These are phyloP conservation scores for Bipolaris sorokiniana DNA, from an alignment of 2,329 filamentous ascomycete species.

Conservation along the genomic window DNA sequence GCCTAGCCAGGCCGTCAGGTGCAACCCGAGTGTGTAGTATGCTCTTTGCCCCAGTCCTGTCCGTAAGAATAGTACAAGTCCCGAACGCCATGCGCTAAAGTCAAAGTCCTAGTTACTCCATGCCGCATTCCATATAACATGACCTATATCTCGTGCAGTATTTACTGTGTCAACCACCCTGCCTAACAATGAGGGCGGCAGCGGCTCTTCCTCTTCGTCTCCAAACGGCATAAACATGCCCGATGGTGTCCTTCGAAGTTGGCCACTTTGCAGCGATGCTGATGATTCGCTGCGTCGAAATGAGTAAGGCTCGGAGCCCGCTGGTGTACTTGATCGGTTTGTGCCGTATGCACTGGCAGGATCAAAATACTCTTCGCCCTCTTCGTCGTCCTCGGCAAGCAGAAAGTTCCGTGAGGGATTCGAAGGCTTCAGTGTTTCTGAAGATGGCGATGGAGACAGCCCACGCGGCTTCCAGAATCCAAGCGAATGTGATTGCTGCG, in stretches of 20 bases:
- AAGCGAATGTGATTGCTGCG: constrained; percentile 52
- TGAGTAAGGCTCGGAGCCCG: constrained; percentile 37
- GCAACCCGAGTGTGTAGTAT: constrained; percentile 22
- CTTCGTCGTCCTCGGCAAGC: constrained; percentile 63
- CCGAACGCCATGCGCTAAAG: constrained; percentile 35
- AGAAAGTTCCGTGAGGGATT: constrained; percentile 70
- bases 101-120: constrained; percentile 57
- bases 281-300: constrained; percentile 25
- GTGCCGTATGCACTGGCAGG: constrained; percentile 46
- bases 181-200: constrained; percentile 70
- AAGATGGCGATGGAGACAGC: constrained; percentile 76
- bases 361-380: constrained; percentile 54
- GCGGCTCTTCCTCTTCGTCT: constrained; percentile 69
- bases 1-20: constrained; percentile 22
- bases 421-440: constrained; percentile 78
- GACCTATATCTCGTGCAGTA: constrained; percentile 67
- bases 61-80: constrained; percentile 28
- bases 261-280: constrained; percentile 45
- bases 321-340: constrained; percentile 45
- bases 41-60: constrained; percentile 23
- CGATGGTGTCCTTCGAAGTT: constrained; percentile 78
- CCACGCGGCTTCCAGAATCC: constrained; percentile 55
- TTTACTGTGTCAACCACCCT: constrained; percentile 80
- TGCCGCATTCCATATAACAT: constrained; percentile 71
- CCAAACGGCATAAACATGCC: constrained; percentile 93